Evolutionary conservation across 2,329 filamentous ascomycete species (phyloP), one percentile per base, ranked within the genome.

Genomic region (Colletotrichum sp.): DNA sequence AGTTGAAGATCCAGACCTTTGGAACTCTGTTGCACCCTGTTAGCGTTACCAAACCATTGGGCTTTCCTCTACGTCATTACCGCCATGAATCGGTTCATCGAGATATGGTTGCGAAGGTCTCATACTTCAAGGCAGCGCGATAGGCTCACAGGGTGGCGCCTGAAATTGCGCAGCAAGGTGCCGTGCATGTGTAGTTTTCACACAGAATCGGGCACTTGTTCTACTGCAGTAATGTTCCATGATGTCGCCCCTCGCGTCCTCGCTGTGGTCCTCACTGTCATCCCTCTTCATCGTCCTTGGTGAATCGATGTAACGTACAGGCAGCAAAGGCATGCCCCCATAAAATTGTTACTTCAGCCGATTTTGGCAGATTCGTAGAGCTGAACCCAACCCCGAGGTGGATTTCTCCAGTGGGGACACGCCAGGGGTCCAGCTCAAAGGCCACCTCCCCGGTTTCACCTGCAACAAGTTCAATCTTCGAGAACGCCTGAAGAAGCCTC

Each of bases 341-440:
- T 1, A 61, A 0, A 0, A 52, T 21, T 16, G 7, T 26, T 1
- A 59, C 34, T 8, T 7, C n/a, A n/a, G 16, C 34, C n/a, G 24
- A 13, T 14, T 6, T 43, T 13, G 48, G 65, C 18, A 57, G 48
- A 12, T 76, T 61, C 1, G 61, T 66, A 61, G 66, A 74, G 21
- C 74, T 76, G 8, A 70, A 67, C 3, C 88, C 88, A 3, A 89
- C 85, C 5, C 78, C 81, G 21, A 89, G 80, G 1, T 77, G 83
- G 78, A 89, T 87, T 16, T 79, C 81, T 0, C 88, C 87, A 16
- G 80, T 78, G 4, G 90, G 88, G 36, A 91, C 81, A 1, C 87
- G 79, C 93, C 93, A 95, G 63, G 92, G n/a, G n/a, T n/a, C n/a
- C n/a, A n/a, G n/a, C n/a, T n/a, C 84, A 78, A 94, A 88, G 3